phyloP scores from a whole-genome alignment of 2,329 filamentous ascomycete genomes.

The Fusarium napiforme region DNA sequence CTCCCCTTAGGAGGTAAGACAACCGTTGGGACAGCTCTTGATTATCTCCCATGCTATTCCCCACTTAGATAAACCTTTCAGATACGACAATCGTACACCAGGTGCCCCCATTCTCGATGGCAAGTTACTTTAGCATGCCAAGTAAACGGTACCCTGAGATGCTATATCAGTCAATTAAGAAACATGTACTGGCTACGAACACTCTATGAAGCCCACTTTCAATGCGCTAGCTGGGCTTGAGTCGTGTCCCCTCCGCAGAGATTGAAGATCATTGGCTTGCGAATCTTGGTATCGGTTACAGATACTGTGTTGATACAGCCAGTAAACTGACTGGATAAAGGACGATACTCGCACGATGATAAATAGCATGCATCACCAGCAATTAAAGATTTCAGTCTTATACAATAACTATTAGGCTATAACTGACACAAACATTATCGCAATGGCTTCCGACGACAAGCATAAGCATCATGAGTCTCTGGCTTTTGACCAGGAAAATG shows the following conservation, averaged over 20 bases:
- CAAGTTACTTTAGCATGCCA: neutral
- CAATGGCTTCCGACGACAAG: neutral
- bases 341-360: neutral
- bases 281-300: neutral
- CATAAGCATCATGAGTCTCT: neutral
- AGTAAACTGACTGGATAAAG: neutral
- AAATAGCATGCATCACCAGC: neutral
- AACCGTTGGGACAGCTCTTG: neutral
- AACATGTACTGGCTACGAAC: neutral
- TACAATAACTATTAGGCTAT: neutral
- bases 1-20: no score
- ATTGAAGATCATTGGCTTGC: neutral
- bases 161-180: neutral
- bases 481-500: neutral
- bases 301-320: neutral
- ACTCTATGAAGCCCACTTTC: neutral
- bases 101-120: neutral
- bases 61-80: neutral
- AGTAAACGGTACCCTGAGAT: neutral
- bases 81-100: neutral
- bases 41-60: neutral
- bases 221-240: neutral
- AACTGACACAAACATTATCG: neutral
- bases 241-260: neutral
- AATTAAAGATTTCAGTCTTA: no score